Conservation (phyloP, 2,329 filamentous ascomycete species). For the Neonectria ditissima region DNA sequence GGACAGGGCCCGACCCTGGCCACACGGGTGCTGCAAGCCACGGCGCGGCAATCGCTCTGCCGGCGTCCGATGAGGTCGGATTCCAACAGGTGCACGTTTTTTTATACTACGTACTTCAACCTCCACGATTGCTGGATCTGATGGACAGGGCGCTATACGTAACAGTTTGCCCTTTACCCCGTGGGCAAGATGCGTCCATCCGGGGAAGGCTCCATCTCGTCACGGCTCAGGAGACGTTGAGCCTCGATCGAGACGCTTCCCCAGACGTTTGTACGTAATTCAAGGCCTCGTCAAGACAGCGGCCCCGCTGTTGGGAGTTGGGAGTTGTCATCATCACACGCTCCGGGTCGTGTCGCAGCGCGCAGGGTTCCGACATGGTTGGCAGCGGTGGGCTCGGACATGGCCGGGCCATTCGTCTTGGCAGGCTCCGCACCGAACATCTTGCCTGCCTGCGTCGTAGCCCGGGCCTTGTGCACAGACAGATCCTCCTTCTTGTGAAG, state of each 20-base stretch:
- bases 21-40: slow-evolving; percentile 30
- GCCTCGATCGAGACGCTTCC: slow-evolving; percentile 29
- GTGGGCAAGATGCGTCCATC: slow-evolving; percentile 39
- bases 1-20: slow-evolving; percentile 25
- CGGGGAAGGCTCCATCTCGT: slow-evolving; percentile 42
- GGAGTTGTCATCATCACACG: slow-evolving; percentile 31
- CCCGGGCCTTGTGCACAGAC: slow-evolving; percentile 23
- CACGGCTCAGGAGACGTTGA: slow-evolving; percentile 25
- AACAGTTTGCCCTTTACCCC: slow-evolving; percentile 43
- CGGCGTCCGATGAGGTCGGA: slow-evolving; percentile 23
- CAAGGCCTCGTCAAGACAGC: slow-evolving; percentile 30
- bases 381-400: slow-evolving; percentile 38
- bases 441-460: slow-evolving; percentile 16
- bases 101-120: slow-evolving; percentile 24
- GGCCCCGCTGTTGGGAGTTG: slow-evolving; percentile 29
- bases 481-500: slow-evolving; percentile 3
- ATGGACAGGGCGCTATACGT: slow-evolving; percentile 40
- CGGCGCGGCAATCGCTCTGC: slow-evolving; percentile 33
- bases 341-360: slow-evolving; percentile 21
- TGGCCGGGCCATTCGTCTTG: slow-evolving; percentile 37
- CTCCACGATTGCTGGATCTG: slow-evolving; percentile 38
- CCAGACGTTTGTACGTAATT: slow-evolving; percentile 44
- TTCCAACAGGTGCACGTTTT: slow-evolving; percentile 23
- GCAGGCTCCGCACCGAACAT: slow-evolving; percentile 31
- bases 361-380: slow-evolving; percentile 28